Conservation (phyloP, 345 rosid species). For the Brassica rapa region DNA sequence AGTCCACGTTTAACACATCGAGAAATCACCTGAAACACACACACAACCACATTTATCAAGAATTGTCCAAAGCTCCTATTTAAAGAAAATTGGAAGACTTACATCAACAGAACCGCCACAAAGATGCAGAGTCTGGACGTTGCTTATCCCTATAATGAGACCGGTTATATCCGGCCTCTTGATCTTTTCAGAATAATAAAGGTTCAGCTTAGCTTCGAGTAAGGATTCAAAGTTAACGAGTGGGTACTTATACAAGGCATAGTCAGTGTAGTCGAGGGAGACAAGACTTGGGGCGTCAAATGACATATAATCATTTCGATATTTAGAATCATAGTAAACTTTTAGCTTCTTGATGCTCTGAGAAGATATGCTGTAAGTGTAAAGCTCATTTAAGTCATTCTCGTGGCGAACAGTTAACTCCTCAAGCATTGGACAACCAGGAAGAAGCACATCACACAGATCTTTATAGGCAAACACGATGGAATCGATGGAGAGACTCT, state of each 20-base stretch:
- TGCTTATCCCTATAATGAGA: constrained; percentile 2
- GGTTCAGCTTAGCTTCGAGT: not conserved
- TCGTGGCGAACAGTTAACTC: constrained; percentile 5
- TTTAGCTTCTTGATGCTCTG: constrained; percentile 3
- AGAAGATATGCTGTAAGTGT: not conserved
- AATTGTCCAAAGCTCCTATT: not conserved
- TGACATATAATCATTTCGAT: not conserved
- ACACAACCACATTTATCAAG: not conserved
- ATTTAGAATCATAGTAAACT: not conserved
- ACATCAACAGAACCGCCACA: not conserved
- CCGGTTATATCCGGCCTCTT: not conserved
- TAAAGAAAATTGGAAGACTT: not conserved
- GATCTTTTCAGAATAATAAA: not conserved
- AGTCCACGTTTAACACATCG: not conserved
- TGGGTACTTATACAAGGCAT: not conserved
- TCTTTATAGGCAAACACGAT: not conserved
- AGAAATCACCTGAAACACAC: constrained; percentile 21
- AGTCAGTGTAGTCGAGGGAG: not conserved
- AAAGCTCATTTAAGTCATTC: too few relatives aligned
- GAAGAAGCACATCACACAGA: not conserved
- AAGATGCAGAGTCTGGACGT: not conserved
- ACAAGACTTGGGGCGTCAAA: not conserved
- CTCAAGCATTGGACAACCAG: constrained; percentile 18
- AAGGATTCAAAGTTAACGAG: not conserved
- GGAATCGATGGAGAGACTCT: not conserved